A percentile compares a stretch with the other conserved stretches of the same genome.
These are phyloP conservation scores for Conoideocrella luteorostrata DNA, from an alignment of 2,329 filamentous ascomycete genomes.

Conservation along the genomic window DNA sequence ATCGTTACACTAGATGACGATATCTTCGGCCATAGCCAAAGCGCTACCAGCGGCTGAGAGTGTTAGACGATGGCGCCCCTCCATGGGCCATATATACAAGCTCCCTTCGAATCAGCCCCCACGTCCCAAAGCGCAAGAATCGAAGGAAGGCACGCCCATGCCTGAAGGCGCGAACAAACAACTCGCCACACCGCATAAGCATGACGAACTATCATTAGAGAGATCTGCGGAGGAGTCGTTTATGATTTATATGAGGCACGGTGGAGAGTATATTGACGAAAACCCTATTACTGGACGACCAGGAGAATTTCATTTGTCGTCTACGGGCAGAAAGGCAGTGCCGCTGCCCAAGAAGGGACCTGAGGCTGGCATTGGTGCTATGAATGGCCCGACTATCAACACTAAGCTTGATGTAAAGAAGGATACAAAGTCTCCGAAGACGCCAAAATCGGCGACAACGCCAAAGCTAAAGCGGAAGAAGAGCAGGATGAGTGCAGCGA, in stretches of 20 bases:
- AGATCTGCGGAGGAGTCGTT: slow-evolving; percentile 53
- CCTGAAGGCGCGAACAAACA: slow-evolving; percentile 30
- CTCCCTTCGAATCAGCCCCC: slow-evolving; percentile 24
- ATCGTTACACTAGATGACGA: slow-evolving; percentile 35
- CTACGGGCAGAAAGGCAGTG: slow-evolving; percentile 47
- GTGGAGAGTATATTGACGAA: slow-evolving; percentile 61
- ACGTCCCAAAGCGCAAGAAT: slow-evolving; percentile 27
- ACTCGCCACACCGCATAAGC: slow-evolving; percentile 25
- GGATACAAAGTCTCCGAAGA: slow-evolving; percentile 40
- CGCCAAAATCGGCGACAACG: slow-evolving; percentile 33
- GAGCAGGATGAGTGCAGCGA: slow-evolving; percentile 35
- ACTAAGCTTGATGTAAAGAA: slow-evolving; percentile 40
- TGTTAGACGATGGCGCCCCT: slow-evolving; percentile 48
- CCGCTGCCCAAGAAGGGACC: slow-evolving; percentile 24
- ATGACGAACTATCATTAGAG: slow-evolving; percentile 34
- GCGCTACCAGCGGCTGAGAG: slow-evolving; percentile 44
- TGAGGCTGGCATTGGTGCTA: slow-evolving; percentile 26
- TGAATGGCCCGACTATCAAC: slow-evolving; percentile 29
- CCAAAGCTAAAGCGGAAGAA: slow-evolving; percentile 42
- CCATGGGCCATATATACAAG: slow-evolving; percentile 46
- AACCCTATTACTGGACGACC: slow-evolving; percentile 62
- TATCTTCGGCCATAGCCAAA: slow-evolving; percentile 49
- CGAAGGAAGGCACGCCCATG: slow-evolving; percentile 42
- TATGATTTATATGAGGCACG: slow-evolving; percentile 50
- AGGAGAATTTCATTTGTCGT: slow-evolving; percentile 58